A percentile compares a stretch with the other conserved stretches of the same genome.
phyloP scores from a whole-genome alignment of 2,329 filamentous ascomycete species.

The Pseudogymnoascus sp. region DNA sequence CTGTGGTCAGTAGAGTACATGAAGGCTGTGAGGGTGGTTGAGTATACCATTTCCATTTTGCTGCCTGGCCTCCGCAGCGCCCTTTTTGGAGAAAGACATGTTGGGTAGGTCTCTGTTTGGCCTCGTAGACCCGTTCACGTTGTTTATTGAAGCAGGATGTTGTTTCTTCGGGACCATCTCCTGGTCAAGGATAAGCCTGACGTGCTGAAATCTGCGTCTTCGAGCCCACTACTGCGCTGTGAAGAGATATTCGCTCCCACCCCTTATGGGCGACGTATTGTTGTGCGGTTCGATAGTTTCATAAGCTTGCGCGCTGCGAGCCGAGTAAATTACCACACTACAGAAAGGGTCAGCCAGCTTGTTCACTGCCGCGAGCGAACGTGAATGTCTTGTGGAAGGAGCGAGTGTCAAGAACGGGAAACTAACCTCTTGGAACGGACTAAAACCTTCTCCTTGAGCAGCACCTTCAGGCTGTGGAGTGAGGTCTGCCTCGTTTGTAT shows the following conservation, averaged over 20 bases:
- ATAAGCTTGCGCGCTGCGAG: constrained; percentile 5
- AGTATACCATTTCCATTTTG: constrained; percentile 7
- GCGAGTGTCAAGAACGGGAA: not conserved
- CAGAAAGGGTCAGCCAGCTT: not conserved
- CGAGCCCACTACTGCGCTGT: constrained; percentile 52
- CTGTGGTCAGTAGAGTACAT: not conserved
- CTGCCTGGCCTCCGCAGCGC: constrained; percentile 39
- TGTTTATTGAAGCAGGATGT: constrained; percentile 19
- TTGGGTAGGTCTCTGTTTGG: constrained; percentile 37
- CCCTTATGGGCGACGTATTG: constrained; percentile 27
- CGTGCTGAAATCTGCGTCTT: constrained; percentile 50
- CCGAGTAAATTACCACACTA: not conserved
- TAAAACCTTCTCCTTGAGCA: not conserved
- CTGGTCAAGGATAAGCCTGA: constrained; percentile 30
- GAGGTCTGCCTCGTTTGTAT: not conserved
- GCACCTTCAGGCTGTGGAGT: constrained; percentile 2
- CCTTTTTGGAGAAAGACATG: constrained; percentile 55
- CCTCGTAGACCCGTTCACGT: constrained; percentile 40
- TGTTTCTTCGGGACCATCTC: constrained; percentile 56
- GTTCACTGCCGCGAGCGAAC: not conserved
- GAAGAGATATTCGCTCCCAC: constrained; percentile 45
- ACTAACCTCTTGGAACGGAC: constrained; percentile 10
- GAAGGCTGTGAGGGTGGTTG: not conserved
- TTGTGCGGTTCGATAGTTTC: not conserved
- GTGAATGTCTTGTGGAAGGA: not conserved